Percentiles rank a stretch among this genome's conserved stretches.
These are phyloP conservation scores for Lophiostoma macrostomum DNA, from an alignment of 495 filamentous ascomycete species.

Conservation along the genomic window DNA sequence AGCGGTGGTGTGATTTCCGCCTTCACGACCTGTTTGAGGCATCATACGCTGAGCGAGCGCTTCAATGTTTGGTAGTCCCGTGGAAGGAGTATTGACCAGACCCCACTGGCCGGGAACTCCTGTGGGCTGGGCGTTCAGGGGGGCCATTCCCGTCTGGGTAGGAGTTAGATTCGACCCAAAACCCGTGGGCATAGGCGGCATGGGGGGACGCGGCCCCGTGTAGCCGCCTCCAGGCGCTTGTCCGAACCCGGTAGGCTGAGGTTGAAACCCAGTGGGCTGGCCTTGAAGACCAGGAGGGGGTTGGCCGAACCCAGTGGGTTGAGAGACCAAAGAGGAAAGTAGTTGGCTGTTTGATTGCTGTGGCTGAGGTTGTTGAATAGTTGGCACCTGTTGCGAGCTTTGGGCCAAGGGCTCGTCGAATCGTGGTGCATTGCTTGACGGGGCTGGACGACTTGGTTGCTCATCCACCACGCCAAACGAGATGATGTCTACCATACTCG, in stretches of 20 bases:
- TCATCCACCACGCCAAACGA: slow-evolving; percentile 90
- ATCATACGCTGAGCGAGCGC: slow-evolving; percentile 94
- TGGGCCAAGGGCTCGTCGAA: slow-evolving; percentile 65
- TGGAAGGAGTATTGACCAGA: slow-evolving; percentile 87
- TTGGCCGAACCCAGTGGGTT: slow-evolving; percentile 70
- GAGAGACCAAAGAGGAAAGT: slow-evolving; percentile 68
- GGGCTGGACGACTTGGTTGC: slow-evolving; percentile 48
- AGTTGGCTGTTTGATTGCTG: slow-evolving; percentile 75
- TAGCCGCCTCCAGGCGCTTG: slow-evolving; percentile 62
- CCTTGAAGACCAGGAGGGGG: slow-evolving; percentile 51
- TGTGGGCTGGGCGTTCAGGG: slow-evolving; percentile 90
- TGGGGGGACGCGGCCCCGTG: slow-evolving; percentile 76
- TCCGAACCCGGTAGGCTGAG: slow-evolving; percentile 42
- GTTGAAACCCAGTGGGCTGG: slow-evolving; percentile 48
- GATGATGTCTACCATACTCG: slow-evolving; percentile 99
- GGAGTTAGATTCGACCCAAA: slow-evolving; percentile 66
- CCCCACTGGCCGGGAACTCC: slow-evolving; percentile 97
- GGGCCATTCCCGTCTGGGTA: slow-evolving; percentile 56
- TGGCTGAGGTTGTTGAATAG: slow-evolving; percentile 83
- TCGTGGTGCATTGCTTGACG: slow-evolving; percentile 69
- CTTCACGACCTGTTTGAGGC: slow-evolving; percentile 90
- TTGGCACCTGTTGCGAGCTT: slow-evolving; percentile 63
- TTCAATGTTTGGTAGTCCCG: slow-evolving; percentile 89
- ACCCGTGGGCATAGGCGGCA: slow-evolving; percentile 93
- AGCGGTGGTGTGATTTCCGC: slow-evolving; percentile 77